These are phyloP conservation scores for Agastache rugosa DNA, from an alignment of 257 asterid genomes.

Conservation along the genomic window DNA sequence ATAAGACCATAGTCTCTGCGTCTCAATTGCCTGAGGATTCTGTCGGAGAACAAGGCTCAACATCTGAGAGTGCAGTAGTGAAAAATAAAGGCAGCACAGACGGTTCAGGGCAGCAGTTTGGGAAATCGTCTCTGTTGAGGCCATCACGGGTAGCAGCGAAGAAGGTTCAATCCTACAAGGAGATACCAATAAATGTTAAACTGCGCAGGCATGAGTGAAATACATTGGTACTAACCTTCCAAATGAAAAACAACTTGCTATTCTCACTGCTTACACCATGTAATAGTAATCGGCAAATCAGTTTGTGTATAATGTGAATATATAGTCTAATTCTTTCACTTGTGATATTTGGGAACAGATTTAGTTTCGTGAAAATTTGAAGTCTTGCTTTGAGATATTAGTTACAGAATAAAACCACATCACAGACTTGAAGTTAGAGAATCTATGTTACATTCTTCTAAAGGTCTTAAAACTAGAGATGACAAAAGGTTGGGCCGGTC, in stretches of 20 bases:
- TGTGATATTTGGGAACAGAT: not conserved
- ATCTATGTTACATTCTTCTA: too few relatives aligned
- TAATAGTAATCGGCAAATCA: not conserved
- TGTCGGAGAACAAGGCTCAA: conserved; percentile 41
- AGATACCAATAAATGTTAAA: conserved; percentile 60
- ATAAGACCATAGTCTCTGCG: conserved; percentile 25
- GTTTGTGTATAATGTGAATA: conserved; percentile 17
- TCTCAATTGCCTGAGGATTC: conserved; percentile 35
- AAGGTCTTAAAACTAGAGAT: too few relatives aligned
- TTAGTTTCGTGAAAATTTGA: not conserved
- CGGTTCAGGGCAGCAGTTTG: conserved; percentile 36
- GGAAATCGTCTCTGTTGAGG: conserved; percentile 54
- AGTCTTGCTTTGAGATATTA: not conserved
- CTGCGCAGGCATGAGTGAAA: conserved; percentile 65
- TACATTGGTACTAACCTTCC: not conserved
- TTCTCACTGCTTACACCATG: not conserved
- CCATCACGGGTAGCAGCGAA: conserved; percentile 70
- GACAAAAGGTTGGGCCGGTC: too few relatives aligned
- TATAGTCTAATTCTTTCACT: not conserved
- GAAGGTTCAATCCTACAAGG: conserved; percentile 78
- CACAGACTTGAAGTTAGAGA: too few relatives aligned
- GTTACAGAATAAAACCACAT: too few relatives aligned
- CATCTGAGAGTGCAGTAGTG: conserved; percentile 25
- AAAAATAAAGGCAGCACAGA: conserved; percentile 33
- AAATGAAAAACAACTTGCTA: not conserved